Evolutionary conservation across 768 basidiomycete species (phyloP).

Genomic region (Rhizopogon vesiculosus): DNA sequence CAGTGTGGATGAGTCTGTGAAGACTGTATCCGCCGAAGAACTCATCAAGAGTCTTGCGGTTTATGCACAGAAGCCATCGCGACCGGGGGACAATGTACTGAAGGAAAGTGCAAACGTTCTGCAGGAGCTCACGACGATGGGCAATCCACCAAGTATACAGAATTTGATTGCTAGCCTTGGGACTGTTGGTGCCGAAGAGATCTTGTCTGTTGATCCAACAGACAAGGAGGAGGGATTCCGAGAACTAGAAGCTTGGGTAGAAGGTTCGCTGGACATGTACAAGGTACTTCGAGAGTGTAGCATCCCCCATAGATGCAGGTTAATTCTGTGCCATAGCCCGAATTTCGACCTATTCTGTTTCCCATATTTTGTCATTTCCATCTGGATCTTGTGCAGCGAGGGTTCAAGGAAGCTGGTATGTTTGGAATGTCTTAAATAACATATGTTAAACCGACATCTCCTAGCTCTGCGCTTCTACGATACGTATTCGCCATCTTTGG

Average conservation of each 20-base stretch:
- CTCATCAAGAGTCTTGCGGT: conserved; percentile 57
- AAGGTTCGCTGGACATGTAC: conserved; percentile 90
- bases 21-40: conserved; percentile 43
- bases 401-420: conserved; percentile 87
- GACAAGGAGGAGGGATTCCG: conserved; percentile 84
- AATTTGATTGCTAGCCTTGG: conserved; percentile 74
- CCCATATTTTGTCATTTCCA: conserved; percentile 98
- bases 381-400: conserved; percentile 87
- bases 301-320: neutral
- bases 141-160: conserved; percentile 69
- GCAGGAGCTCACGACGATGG: conserved; percentile 64
- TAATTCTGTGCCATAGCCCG: conserved; percentile 56
- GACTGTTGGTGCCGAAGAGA: conserved; percentile 77
- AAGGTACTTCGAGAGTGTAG: conserved; percentile 43
- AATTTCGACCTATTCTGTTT: conserved; percentile 89
- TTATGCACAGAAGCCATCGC: conserved; percentile 63
- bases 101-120: conserved; percentile 63
- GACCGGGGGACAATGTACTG: conserved; percentile 65
- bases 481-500: conserved; percentile 64
- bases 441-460: conserved; percentile 6
- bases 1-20: conserved; percentile 29
- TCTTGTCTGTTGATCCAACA: conserved; percentile 74
- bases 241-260: conserved; percentile 85
- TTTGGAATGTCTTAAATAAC: conserved; percentile 6
- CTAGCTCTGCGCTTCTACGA: conserved; percentile 73